Conservation (phyloP, 2,329 filamentous ascomycete species). For the Pseudogymnoascus sp. region DNA sequence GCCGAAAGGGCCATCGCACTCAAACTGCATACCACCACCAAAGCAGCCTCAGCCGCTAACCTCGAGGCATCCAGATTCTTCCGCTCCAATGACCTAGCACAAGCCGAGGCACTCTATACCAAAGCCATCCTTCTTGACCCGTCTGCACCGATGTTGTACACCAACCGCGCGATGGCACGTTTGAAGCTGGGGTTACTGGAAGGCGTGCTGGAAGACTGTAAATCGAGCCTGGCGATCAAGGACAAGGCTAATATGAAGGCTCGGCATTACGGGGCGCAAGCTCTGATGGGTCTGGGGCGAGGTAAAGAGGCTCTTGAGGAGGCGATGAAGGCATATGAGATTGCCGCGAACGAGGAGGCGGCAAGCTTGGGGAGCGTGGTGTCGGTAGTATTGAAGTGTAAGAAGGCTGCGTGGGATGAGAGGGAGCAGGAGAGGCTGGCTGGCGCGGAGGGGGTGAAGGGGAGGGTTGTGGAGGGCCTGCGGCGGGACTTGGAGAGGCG, state of each 20-base stretch:
- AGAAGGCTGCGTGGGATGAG: constrained; percentile 79
- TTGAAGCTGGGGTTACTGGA: constrained; percentile 68
- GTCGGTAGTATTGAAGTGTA: constrained; percentile 66
- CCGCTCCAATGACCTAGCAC: constrained; percentile 53
- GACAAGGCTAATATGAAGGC: constrained; percentile 64
- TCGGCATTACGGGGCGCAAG: constrained; percentile 74
- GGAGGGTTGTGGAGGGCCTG: constrained; percentile 32
- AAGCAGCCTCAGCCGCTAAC: neutral
- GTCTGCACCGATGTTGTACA: constrained; percentile 71
- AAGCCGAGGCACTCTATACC: constrained; percentile 63
- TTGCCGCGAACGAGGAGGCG: constrained; percentile 47
- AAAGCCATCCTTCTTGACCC: constrained; percentile 74
- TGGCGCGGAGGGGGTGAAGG: constrained; percentile 34
- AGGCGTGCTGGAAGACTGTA: constrained; percentile 68
- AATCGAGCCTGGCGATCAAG: constrained; percentile 62
- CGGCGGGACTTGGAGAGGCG: constrained; percentile 37
- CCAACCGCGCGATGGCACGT: constrained; percentile 79
- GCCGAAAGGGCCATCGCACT: neutral
- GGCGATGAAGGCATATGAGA: constrained; percentile 64
- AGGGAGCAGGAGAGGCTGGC: constrained; percentile 42
- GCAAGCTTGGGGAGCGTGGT: constrained; percentile 62
- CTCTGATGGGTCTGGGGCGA: constrained; percentile 65
- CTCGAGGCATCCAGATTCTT: constrained; percentile 41
- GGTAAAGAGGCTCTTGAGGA: constrained; percentile 65
- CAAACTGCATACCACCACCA: neutral